phyloP scores from a whole-genome alignment of 1,139 yeast species.

The Suhomyces wounanorum region DNA sequence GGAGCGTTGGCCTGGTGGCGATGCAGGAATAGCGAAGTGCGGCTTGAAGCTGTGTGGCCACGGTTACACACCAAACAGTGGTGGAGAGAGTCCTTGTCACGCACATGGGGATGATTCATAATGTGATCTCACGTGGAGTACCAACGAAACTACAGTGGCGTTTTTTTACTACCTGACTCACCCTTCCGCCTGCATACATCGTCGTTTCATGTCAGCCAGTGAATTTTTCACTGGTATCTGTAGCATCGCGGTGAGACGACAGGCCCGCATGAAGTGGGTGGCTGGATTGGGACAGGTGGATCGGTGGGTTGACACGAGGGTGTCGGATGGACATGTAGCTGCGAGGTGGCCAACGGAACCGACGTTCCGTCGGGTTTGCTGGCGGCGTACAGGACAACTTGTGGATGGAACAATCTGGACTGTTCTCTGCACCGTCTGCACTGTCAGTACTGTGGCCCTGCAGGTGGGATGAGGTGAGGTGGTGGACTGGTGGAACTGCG shows the following conservation, averaged over 20 bases:
- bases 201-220: background rate
- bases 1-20: constrained; percentile 4
- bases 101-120: constrained; percentile 8
- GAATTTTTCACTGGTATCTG: background rate
- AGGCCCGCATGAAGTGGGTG: background rate
- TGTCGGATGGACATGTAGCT: too few species aligned
- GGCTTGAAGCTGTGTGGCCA: constrained; percentile 11
- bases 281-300: background rate
- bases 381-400: background rate
- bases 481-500: background rate
- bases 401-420: background rate
- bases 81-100: constrained; percentile 11
- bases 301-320: too few species aligned
- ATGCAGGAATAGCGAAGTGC: constrained; percentile 8
- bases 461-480: background rate
- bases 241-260: background rate
- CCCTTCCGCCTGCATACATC: background rate
- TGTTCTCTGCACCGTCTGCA: background rate
- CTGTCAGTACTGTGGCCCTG: background rate
- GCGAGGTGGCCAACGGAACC: background rate
- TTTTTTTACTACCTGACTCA: background rate
- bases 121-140: constrained; percentile 9
- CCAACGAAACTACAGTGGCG: background rate
- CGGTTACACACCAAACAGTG: constrained; percentile 6
- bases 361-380: background rate